Evolutionary conservation across 1,284 basidiomycete species (phyloP), one percentile per base, ranked within the genome.

Genomic region (Melanopsichium pennsylvanicum): DNA sequence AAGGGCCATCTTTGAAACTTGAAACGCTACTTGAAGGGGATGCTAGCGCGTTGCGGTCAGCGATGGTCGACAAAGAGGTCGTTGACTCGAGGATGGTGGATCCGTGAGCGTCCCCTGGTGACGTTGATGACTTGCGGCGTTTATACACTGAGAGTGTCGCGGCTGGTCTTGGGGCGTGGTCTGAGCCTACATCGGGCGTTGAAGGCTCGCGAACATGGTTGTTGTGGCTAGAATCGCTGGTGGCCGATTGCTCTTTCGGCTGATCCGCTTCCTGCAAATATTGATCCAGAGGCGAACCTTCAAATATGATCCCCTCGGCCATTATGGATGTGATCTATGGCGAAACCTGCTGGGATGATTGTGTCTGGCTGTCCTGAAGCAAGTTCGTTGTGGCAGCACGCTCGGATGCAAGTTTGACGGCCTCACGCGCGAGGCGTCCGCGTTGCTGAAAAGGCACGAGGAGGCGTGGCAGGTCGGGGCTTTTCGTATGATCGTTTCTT

Each of bases 281-380:
- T 26, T 54, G 42, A 26, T 68, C 64, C 16, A 72, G 21, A 2
- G 72, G 72, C 19, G 67, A 70, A 5, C 69, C 72, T 21, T 60
- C 69, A 32, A 69, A 63, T 44, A 74, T 38, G 44, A 74, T 36
- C 10, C 61, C 35, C 45, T 74, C 72, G 2, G 72, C 72, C 72
- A 74, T 74, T 31, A 23, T 25, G 57, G 13, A 9, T 19, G 29
- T 13, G 27, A 7, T 29, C n/a, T n/a, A n/a, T n/a, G n/a, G n/a
- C n/a, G n/a, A n/a, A n/a, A n/a, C n/a, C n/a, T n/a, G n/a, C n/a
- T n/a, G n/a, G n/a, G n/a, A n/a, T n/a, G n/a, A n/a, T n/a, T n/a
- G n/a, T n/a, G n/a, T n/a, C n/a, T n/a, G n/a, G n/a, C n/a, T n/a
- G n/a, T n/a, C n/a, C n/a, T n/a, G n/a, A n/a, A n/a, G n/a, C n/a